A percentile compares a stretch with the other conserved stretches of the same genome.
phyloP scores from a whole-genome alignment of 2,329 filamentous ascomycete species.

The Trichoderma sp. region DNA sequence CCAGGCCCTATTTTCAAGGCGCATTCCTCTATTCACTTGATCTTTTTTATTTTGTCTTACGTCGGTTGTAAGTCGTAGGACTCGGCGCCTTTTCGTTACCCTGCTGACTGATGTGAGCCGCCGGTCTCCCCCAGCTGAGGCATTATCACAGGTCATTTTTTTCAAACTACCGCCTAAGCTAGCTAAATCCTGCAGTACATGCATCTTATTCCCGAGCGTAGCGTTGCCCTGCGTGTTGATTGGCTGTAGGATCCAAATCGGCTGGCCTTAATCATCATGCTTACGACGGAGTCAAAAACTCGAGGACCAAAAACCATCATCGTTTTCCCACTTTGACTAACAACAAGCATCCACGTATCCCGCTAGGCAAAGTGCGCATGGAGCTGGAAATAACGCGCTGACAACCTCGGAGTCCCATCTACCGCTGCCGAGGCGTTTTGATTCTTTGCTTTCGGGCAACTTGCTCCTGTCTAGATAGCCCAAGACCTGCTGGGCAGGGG shows the following conservation, averaged over 20 bases:
- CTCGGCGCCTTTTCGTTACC: background rate
- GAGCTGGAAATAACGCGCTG: background rate
- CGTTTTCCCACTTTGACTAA: background rate
- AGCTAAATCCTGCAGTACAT: background rate
- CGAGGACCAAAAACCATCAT: background rate
- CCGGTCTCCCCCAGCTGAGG: background rate
- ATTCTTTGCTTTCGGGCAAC: background rate
- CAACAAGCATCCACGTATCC: conserved; percentile 13
- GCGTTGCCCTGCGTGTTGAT: background rate
- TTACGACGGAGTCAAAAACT: background rate
- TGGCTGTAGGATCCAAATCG: background rate
- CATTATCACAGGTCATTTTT: background rate
- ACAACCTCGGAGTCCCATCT: background rate
- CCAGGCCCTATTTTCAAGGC: background rate
- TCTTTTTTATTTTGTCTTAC: background rate
- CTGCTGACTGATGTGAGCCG: background rate
- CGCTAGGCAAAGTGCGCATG: background rate
- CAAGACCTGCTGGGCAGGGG: background rate
- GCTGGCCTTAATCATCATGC: background rate
- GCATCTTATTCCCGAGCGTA: background rate
- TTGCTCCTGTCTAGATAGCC: background rate
- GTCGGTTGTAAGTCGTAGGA: background rate
- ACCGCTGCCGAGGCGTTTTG: background rate
- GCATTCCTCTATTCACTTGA: background rate
- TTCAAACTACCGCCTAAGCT: background rate